Base-by-base conservation (phyloP, 768 basidiomycete species). In the Rhizopogon rudus region DNA sequence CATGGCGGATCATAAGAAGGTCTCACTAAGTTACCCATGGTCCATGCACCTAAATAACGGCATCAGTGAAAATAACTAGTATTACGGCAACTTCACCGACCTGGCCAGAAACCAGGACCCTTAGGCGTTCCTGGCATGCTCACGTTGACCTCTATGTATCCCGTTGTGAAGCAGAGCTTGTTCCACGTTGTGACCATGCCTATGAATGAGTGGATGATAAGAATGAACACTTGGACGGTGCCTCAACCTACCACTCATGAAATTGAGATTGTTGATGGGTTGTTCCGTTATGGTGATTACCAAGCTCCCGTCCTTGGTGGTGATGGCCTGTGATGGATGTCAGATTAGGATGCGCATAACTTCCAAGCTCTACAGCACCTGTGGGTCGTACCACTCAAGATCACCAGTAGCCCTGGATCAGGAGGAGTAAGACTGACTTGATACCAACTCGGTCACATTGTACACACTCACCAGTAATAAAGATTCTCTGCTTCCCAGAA, bases 101-200 rank as follows among this genome's bases (percentile, higher is more conserved):
- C 93, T 53, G 96, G 94, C 95, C 93, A 97, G 57, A 91, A 77
- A 6, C 93, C 93, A 10, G 87, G 81, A 14, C 78, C 75, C 40
- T 64, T 59, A 1, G 79, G 73, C 10, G 74, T 69, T 5, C 90
- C 91, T 16, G 91, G 90, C 61, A 92, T 67, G 65, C 87, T 90
- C 17, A 92, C 62, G n/a, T 77, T 81, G 3, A 87, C 82, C 71
- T 97, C 97, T 54, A 98, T 75, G 65, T 94, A 93, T 2, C 92
- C 93, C 0, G 92, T 93, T 14, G 86, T 95, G 72, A 94, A 97
- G 73, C 95, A 98, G 53, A 97, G 71, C 71, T 97, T 92, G 72
- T 97, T 96, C 94, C 95, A 97, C 12, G 85, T 81, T 61, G 88
- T 84, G 9, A 94, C 52, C 86, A 87, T 87, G 39, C 82, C 84